phyloP scores from a whole-genome alignment of 2,329 filamentous ascomycete species.

The Penicillium sp. region DNA sequence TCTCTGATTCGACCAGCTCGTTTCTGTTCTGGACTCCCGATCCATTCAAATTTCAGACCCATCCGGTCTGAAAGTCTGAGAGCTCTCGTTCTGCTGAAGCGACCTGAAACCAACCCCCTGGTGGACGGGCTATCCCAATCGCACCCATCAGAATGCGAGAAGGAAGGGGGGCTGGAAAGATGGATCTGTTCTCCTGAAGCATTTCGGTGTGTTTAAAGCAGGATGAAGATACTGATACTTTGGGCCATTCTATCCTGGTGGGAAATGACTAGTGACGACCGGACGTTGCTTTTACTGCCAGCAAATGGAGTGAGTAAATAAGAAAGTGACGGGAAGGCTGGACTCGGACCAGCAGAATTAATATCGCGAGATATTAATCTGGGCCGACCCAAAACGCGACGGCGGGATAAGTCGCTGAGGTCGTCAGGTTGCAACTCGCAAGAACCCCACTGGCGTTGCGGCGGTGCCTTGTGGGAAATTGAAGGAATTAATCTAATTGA shows the following conservation, averaged over 20 bases:
- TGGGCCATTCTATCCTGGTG: not conserved
- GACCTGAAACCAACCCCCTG: conserved; percentile 12
- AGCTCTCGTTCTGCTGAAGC: conserved; percentile 8
- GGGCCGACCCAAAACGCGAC: not conserved
- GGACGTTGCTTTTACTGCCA: too few species aligned
- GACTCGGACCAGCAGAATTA: not conserved
- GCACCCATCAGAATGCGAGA: not conserved
- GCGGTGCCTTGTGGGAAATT: conserved; percentile 2
- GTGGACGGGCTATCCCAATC: not conserved
- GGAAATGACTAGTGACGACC: not conserved
- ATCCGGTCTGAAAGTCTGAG: not conserved
- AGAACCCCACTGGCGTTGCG: conserved; percentile 1
- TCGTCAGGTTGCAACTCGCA: not conserved
- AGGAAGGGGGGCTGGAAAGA: not conserved
- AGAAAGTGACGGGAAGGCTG: not conserved
- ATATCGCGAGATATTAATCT: not conserved
- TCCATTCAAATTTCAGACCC: not conserved
- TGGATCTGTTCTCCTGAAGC: not conserved
- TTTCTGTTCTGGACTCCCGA: conserved; percentile 1
- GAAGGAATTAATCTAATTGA: conserved; percentile 18
- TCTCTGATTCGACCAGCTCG: conserved; percentile 4
- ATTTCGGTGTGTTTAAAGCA: not conserved
- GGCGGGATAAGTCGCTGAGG: too few species aligned
- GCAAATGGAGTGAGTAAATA: not conserved
- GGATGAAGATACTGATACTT: not conserved